Evolutionary conservation across 2,329 filamentous ascomycete genomes (phyloP).

Genomic region (Phyllosticta paracitricarpa): DNA sequence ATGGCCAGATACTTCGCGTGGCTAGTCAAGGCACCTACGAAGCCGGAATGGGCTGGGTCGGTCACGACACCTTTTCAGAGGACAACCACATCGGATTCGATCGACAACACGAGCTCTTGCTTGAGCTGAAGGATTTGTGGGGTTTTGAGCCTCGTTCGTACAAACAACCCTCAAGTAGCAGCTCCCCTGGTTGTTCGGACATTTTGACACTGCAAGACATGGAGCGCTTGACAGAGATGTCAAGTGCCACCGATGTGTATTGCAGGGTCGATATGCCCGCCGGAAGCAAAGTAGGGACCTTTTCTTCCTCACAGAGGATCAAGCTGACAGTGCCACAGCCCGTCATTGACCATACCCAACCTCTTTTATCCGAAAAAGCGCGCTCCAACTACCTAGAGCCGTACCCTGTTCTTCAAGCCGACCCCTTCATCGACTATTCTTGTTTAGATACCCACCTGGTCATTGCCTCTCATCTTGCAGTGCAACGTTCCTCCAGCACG

Average conservation of each 20-base stretch:
- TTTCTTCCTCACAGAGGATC: neutral
- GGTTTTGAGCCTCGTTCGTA: constrained; percentile 17
- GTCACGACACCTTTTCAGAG: constrained; percentile 46
- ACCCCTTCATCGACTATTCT: constrained; percentile 36
- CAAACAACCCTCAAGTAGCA: constrained; percentile 41
- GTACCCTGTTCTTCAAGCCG: constrained; percentile 44
- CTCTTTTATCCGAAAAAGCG: constrained; percentile 45
- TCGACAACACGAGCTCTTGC: constrained; percentile 52
- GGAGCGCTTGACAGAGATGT: constrained; percentile 41
- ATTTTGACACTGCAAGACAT: constrained; percentile 4
- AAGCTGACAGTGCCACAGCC: neutral
- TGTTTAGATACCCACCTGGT: constrained; percentile 26
- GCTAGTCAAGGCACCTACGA: constrained; percentile 73
- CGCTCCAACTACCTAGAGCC: constrained; percentile 46
- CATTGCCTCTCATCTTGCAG: constrained; percentile 22
- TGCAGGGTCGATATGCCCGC: constrained; percentile 37
- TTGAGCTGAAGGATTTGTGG: constrained; percentile 60
- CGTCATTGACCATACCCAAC: constrained; percentile 52
- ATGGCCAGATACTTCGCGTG: constrained; percentile 62
- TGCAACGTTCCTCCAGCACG: neutral
- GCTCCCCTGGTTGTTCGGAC: neutral
- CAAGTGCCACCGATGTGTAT: constrained; percentile 55
- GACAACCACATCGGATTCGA: constrained; percentile 30
- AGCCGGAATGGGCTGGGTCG: constrained; percentile 66
- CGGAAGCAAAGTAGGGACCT: neutral